Conservation (phyloP, 805 yeast genomes). For the Saccharomycopsis malanga region DNA sequence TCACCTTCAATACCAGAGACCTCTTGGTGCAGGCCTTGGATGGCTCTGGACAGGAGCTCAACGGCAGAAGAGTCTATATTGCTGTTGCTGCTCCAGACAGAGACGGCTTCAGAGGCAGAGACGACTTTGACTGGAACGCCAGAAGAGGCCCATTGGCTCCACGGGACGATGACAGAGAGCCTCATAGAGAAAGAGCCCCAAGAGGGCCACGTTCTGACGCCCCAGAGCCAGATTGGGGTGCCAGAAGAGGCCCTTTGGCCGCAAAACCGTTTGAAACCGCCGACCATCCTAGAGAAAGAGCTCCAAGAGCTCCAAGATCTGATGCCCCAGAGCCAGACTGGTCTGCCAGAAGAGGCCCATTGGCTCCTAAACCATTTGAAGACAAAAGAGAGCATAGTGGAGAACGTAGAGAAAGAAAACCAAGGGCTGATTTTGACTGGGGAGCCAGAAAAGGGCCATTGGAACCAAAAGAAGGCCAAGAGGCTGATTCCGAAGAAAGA, state of each 20-base stretch:
- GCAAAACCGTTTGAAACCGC: slow-evolving; percentile 28
- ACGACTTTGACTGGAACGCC: slow-evolving; percentile 34
- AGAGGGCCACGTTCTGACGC: slow-evolving; percentile 30
- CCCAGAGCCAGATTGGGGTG: slow-evolving; percentile 43
- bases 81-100: slow-evolving; percentile 73
- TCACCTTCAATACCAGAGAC: slow-evolving; percentile 72
- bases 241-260: slow-evolving; percentile 28
- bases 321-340: slow-evolving; percentile 59
- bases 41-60: slow-evolving; percentile 60
- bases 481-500: background rate
- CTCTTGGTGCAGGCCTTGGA: slow-evolving; percentile 69
- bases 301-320: slow-evolving; percentile 32
- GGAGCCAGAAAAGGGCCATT: slow-evolving; percentile 42
- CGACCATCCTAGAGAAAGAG: slow-evolving; percentile 30
- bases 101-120: slow-evolving; percentile 41
- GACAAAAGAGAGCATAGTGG: slow-evolving; percentile 28
- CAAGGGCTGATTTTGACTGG: slow-evolving; percentile 41
- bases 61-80: slow-evolving; percentile 62
- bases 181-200: slow-evolving; percentile 33
- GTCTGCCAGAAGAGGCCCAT: slow-evolving; percentile 39
- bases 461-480: slow-evolving; percentile 28
- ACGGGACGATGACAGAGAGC: slow-evolving; percentile 25
- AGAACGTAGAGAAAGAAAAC: slow-evolving; percentile 25
- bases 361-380: slow-evolving; percentile 25
- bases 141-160: slow-evolving; percentile 22